These are phyloP conservation scores for Fistulifera solaris DNA, from an alignment of 108 stramenopile species.

Conservation along the genomic window DNA sequence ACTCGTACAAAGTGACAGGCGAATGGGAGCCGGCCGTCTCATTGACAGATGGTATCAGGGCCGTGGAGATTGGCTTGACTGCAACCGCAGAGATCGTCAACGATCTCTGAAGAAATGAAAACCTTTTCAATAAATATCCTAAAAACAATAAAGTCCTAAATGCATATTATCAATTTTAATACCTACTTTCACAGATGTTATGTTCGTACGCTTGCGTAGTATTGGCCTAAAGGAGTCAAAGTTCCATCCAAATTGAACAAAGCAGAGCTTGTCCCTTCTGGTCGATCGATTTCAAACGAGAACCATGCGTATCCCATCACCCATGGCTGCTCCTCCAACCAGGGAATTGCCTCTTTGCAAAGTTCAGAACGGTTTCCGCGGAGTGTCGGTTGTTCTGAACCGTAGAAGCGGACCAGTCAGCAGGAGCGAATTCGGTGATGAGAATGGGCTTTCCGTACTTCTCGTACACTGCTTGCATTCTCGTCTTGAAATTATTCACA, in stretches of 20 bases:
- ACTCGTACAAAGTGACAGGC: conserved; percentile 25
- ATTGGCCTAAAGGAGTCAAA: conserved; percentile 16
- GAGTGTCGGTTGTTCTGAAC: conserved; percentile 14
- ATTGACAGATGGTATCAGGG: conserved; percentile 63
- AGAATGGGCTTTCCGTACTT: conserved; percentile 9
- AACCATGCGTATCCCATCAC: conserved; percentile 24
- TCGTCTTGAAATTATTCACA: conserved; percentile 1
- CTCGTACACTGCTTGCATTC: conserved; percentile 1
- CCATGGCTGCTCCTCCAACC: conserved; percentile 15
- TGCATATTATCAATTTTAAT: too few species aligned
- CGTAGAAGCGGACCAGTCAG: conserved; percentile 13
- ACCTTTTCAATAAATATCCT: background rate
- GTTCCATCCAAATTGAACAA: conserved; percentile 2
- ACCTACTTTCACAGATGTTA: background rate
- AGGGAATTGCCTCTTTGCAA: conserved; percentile 13
- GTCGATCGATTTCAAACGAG: conserved; percentile 8
- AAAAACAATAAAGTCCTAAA: too few species aligned
- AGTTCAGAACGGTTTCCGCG: conserved; percentile 4
- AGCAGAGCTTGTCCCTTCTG: conserved; percentile 15
- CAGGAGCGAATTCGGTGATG: conserved; percentile 24
- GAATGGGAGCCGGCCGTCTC: conserved; percentile 52
- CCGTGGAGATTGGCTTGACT: conserved; percentile 65
- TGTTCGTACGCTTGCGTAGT: conserved; percentile 9
- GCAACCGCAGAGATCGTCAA: conserved; percentile 32
- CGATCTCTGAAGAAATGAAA: conserved; percentile 8